Percentiles rank a stretch among this genome's conserved stretches.
Conservation (phyloP, 352 stramenopile genomes). For the Saprolegnia diclina region DNA sequence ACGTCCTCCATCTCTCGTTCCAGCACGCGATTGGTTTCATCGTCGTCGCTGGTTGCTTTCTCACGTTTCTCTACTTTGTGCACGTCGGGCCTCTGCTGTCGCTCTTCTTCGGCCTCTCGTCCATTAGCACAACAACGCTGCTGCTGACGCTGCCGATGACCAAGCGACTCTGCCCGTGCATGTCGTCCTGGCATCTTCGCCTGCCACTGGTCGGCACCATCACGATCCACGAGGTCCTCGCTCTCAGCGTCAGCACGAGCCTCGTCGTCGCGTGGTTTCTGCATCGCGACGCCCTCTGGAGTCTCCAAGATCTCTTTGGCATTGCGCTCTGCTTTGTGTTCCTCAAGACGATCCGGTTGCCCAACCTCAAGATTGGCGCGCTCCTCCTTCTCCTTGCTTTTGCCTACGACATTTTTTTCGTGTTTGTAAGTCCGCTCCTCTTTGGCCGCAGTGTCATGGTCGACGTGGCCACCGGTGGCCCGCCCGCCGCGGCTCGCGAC, state of each 20-base stretch:
- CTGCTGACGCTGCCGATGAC: conserved; percentile 44
- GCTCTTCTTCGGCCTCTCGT: conserved; percentile 62
- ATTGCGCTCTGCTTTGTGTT: conserved; percentile 91
- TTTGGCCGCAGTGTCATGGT: conserved; percentile 91
- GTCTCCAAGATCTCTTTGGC: conserved; percentile 89
- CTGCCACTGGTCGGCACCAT: conserved; percentile 32
- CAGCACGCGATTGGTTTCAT: conserved; percentile 64
- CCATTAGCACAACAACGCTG: conserved; percentile 43
- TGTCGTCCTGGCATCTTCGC: conserved; percentile 36
- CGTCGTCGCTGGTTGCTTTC: conserved; percentile 44
- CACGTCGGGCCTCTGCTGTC: conserved; percentile 53
- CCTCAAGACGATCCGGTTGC: conserved; percentile 85
- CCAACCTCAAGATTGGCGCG: conserved; percentile 86
- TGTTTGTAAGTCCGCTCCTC: conserved; percentile 89
- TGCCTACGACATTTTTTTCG: conserved; percentile 95
- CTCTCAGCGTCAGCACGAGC: conserved; percentile 33
- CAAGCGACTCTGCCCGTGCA: conserved; percentile 33
- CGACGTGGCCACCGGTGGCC: conserved; percentile 87
- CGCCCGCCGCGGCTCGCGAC: conserved; percentile 55
- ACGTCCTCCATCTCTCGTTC: conserved; percentile 59
- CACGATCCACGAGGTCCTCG: conserved; percentile 48
- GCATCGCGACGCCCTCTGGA: conserved; percentile 62
- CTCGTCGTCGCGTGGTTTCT: conserved; percentile 60
- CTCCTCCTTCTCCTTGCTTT: conserved; percentile 89
- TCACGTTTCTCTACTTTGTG: conserved; percentile 68